Evolutionary conservation across 805 yeast species (phyloP).

Genomic region (Scheffersomyces lignosus): DNA sequence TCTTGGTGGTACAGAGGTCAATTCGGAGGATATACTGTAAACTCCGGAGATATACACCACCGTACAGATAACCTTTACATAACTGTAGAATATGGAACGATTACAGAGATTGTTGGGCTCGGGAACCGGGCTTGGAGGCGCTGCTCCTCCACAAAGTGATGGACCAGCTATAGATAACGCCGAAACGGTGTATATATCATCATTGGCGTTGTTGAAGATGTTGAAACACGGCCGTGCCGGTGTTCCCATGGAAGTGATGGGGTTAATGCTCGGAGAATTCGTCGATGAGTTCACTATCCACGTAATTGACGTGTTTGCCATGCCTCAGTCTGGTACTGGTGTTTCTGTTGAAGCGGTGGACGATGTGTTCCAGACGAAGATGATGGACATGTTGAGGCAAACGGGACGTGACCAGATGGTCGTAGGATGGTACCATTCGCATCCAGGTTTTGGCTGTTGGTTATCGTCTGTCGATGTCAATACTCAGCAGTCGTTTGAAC

Average conservation of each 20-base stretch:
- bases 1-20: too few relatives aligned
- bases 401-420: constrained; percentile 99
- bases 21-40: too few relatives aligned
- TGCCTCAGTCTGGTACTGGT: constrained; percentile 99
- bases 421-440: constrained; percentile 98
- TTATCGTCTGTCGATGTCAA: constrained; percentile 94
- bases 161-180: constrained; percentile 90
- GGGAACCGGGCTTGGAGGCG: constrained; percentile 45
- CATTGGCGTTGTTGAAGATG: constrained; percentile 93
- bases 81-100: constrained; percentile 39
- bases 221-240: constrained; percentile 96
- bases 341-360: constrained; percentile 99
- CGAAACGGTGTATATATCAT: constrained; percentile 94
- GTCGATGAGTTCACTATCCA: constrained; percentile 96
- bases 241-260: constrained; percentile 85
- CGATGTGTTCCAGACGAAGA: constrained; percentile 96
- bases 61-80: too few relatives aligned
- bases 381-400: constrained; percentile 99
- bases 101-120: constrained; percentile 48
- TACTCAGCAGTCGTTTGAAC: constrained; percentile 97
- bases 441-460: constrained; percentile 99
- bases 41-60: too few relatives aligned
- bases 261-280: constrained; percentile 96
- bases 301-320: constrained; percentile 97
- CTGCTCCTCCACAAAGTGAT: constrained; percentile 51